Conservation (phyloP, 805 yeast species). For the Candida dendrica region DNA sequence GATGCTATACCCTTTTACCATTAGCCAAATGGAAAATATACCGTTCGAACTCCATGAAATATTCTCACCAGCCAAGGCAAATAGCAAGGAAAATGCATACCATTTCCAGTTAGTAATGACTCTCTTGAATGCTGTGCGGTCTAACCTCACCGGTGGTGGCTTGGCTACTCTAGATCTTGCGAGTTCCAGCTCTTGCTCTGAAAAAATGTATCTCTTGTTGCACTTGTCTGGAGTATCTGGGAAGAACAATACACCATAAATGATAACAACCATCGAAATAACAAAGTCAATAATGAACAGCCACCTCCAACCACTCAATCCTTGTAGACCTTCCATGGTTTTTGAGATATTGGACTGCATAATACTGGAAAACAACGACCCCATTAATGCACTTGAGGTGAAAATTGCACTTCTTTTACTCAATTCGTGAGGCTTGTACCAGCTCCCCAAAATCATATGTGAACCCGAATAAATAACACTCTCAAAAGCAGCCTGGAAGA, state of each 20-base stretch:
- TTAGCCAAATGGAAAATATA: conserved; percentile 36
- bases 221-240: conserved; percentile 9
- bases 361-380: conserved; percentile 30
- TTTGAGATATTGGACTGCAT: conserved; percentile 32
- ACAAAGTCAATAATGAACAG: conserved; percentile 39
- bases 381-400: conserved; percentile 31
- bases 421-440: conserved; percentile 39
- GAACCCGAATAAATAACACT: conserved; percentile 49
- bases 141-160: background rate
- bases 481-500: conserved; percentile 56
- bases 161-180: background rate
- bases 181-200: background rate
- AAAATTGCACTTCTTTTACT: conserved; percentile 33
- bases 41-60: conserved; percentile 36
- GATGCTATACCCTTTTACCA: conserved; percentile 29
- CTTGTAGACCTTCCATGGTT: conserved; percentile 29
- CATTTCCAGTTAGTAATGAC: conserved; percentile 40
- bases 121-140: background rate
- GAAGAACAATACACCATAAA: conserved; percentile 28
- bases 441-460: conserved; percentile 46
- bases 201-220: background rate
- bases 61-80: conserved; percentile 41
- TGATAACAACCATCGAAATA: conserved; percentile 34
- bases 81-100: conserved; percentile 41
- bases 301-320: conserved; percentile 43